Conservation (phyloP, 2,329 filamentous ascomycete species). For the Periconia sp. region DNA sequence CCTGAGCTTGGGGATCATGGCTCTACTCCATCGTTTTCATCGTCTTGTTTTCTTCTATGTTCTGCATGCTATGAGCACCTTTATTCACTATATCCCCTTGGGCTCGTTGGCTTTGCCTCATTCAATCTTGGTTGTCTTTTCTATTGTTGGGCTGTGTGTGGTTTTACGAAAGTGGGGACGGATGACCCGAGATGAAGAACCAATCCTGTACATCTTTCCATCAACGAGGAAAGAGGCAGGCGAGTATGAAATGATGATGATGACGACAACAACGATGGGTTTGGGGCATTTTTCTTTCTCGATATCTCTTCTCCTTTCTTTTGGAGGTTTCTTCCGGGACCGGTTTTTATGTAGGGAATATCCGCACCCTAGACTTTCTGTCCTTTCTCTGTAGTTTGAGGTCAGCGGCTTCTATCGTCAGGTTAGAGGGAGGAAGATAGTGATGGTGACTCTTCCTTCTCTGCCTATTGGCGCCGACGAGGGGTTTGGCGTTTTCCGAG, state of each 20-base stretch:
- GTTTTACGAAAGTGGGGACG: background rate
- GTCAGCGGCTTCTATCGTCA: background rate
- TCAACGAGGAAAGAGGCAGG: background rate
- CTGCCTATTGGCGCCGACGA: background rate
- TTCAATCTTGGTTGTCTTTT: background rate
- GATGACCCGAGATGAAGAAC: background rate
- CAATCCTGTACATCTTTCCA: conserved; percentile 7
- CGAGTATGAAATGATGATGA: background rate
- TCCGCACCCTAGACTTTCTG: background rate
- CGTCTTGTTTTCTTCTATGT: background rate
- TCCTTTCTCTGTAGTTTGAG: background rate
- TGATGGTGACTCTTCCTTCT: background rate
- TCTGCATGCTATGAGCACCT: background rate
- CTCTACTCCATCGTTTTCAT: background rate
- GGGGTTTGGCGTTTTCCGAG: background rate
- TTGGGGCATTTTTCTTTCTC: background rate
- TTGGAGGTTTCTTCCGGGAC: background rate
- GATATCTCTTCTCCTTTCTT: background rate
- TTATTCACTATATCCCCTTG: background rate
- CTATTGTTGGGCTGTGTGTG: background rate
- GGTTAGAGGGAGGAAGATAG: background rate
- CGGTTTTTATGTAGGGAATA: background rate
- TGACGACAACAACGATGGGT: background rate
- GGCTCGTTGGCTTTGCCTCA: background rate
- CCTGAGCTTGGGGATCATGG: background rate